phyloP scores from a whole-genome alignment of 495 filamentous ascomycete species.

The Aspergillus conjunctus region DNA sequence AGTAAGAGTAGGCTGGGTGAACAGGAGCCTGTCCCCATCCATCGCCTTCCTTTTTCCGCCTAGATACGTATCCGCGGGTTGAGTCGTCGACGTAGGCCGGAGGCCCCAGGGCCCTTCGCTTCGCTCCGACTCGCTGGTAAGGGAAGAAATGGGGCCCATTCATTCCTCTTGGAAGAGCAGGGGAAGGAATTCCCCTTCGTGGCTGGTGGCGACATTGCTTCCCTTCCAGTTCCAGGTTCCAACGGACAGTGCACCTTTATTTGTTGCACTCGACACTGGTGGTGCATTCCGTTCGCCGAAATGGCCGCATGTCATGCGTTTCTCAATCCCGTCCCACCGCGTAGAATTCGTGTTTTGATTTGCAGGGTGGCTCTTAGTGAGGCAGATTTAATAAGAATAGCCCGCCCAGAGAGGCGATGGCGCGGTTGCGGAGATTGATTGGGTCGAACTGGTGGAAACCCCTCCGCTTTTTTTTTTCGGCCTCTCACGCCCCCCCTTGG shows the following conservation, averaged over 20 bases:
- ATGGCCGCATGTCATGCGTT: constrained; percentile 23
- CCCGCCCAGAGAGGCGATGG: constrained; percentile 4
- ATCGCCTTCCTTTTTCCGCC: neutral
- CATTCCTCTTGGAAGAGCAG: neutral
- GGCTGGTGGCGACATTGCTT: neutral
- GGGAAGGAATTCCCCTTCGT: constrained; percentile 1
- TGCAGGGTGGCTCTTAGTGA: constrained; percentile 4
- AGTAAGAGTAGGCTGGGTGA: neutral
- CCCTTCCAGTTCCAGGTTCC: neutral
- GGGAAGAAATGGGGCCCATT: neutral
- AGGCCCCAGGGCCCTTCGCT: neutral
- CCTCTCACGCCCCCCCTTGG: constrained; percentile 7
- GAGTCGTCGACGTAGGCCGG: neutral
- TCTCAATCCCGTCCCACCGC: constrained; percentile 4
- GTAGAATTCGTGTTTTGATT: constrained; percentile 4
- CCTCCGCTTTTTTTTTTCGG: constrained; percentile 20
- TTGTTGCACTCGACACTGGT: constrained; percentile 5
- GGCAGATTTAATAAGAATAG: constrained; percentile 9
- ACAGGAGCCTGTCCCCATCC: neutral
- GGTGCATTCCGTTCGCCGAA: constrained; percentile 19
- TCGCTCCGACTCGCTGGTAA: constrained; percentile 3
- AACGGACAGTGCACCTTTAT: neutral
- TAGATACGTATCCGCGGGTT: neutral
- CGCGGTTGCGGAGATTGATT: constrained; percentile 7
- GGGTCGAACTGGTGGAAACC: constrained; percentile 16